Conservation (phyloP, 345 rosid species). For the Citrus inodora region DNA sequence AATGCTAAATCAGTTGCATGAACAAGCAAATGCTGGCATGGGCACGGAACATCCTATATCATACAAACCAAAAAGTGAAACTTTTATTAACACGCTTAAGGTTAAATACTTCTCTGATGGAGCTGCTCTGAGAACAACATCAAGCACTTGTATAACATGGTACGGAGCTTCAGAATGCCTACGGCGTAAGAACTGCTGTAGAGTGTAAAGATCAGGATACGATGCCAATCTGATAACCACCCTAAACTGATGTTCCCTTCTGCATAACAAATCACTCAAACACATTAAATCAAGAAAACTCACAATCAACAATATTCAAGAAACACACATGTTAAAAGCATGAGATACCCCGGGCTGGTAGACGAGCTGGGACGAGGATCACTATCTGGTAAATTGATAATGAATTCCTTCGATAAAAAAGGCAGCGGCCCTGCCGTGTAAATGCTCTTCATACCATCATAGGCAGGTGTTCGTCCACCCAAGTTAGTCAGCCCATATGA, state of each 20-base stretch:
- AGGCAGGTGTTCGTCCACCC: conserved; percentile 42
- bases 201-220: conserved; percentile 34
- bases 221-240: conserved; percentile 47
- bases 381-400: conserved; percentile 27
- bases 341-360: conserved; percentile 15
- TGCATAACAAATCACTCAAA: conserved; percentile 8
- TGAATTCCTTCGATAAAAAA: conserved; percentile 55
- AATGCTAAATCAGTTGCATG: no score
- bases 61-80: background rate
- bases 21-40: background rate
- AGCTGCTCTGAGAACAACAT: conserved; percentile 50
- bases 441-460: conserved; percentile 67
- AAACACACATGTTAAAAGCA: background rate
- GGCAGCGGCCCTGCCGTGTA: conserved; percentile 75
- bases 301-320: background rate
- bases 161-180: no score
- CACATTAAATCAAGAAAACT: background rate
- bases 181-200: conserved; percentile 34
- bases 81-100: background rate
- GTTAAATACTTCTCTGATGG: conserved; percentile 41
- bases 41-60: background rate
- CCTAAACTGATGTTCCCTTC: conserved; percentile 49
- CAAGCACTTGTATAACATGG: conserved; percentile 44
- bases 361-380: conserved; percentile 23
- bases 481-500: conserved; percentile 30